Conservation (phyloP, 2,329 filamentous ascomycete species). For the Zymoseptoria passerinii region DNA sequence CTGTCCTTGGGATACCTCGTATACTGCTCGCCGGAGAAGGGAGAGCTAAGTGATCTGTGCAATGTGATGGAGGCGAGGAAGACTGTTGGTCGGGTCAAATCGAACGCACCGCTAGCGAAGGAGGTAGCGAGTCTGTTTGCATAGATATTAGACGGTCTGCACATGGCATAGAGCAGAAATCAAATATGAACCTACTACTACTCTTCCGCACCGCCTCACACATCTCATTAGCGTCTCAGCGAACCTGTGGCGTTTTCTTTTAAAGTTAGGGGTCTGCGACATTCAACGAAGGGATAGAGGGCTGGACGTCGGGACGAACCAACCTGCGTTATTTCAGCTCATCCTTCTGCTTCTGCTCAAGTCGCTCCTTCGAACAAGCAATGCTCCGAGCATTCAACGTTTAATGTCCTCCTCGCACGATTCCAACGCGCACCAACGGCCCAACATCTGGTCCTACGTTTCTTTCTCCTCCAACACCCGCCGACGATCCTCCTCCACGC, state of each 20-base stretch:
- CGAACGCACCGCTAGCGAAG: conserved; percentile 27
- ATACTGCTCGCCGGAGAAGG: conserved; percentile 60
- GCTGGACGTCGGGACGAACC: neutral
- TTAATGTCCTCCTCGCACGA: conserved; percentile 11
- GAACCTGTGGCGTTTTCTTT: neutral
- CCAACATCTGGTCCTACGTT: conserved; percentile 45
- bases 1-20: conserved; percentile 67
- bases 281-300: neutral
- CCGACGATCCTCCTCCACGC: conserved; percentile 45
- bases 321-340: neutral
- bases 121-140: conserved; percentile 24
- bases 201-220: neutral
- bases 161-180: neutral
- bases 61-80: conserved; percentile 65
- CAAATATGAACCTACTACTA: neutral
- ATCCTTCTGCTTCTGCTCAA: neutral
- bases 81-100: conserved; percentile 42
- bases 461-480: conserved; percentile 41
- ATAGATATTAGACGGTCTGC: neutral
- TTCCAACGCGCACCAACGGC: conserved; percentile 5
- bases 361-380: conserved; percentile 1
- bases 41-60: conserved; percentile 73
- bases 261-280: neutral
- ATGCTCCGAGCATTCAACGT: neutral
- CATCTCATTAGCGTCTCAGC: neutral